Evolutionary conservation across 1,139 yeast genomes (phyloP).

Genomic region (Scheffersomyces cryptocercus): DNA sequence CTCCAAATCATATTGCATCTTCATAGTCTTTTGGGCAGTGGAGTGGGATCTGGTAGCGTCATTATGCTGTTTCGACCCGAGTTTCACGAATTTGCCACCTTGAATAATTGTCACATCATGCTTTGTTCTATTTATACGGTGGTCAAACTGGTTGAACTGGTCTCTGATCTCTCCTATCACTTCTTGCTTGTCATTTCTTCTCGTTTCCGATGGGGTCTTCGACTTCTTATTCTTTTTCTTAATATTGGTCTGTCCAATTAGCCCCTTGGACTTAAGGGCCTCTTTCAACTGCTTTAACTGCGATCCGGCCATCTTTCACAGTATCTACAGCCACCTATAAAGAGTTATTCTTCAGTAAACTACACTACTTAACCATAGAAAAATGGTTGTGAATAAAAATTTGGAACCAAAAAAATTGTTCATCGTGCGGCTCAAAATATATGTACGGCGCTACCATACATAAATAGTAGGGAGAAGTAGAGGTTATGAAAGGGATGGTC

Average conservation of each 20-base stretch:
- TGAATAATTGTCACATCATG: slow-evolving; percentile 58
- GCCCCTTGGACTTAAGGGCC: slow-evolving; percentile 72
- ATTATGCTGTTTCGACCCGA: slow-evolving; percentile 53
- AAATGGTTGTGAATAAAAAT: too few species aligned
- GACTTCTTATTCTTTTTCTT: slow-evolving; percentile 55
- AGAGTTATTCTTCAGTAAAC: too few species aligned
- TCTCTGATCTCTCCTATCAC: slow-evolving; percentile 65
- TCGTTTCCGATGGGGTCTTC: slow-evolving; percentile 63
- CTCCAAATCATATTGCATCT: slow-evolving; percentile 65
- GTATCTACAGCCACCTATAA: too few species aligned
- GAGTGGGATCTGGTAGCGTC: slow-evolving; percentile 58
- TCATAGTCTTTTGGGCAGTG: slow-evolving; percentile 73
- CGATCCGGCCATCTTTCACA: slow-evolving; percentile 72
- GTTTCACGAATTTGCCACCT: slow-evolving; percentile 55
- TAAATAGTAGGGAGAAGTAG: too few species aligned
- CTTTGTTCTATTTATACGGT: slow-evolving; percentile 69
- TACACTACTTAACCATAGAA: too few species aligned
- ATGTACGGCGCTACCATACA: background rate
- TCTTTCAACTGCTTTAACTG: slow-evolving; percentile 83
- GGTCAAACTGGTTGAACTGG: slow-evolving; percentile 88
- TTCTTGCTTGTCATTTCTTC: slow-evolving; percentile 64
- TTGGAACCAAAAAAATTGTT: background rate
- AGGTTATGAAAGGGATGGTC: too few species aligned
- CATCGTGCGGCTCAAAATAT: slow-evolving; percentile 1
- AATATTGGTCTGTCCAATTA: slow-evolving; percentile 76